Evolutionary conservation across 108 stramenopile species (phyloP).

Genomic region (Stephanodiscus triporus): DNA sequence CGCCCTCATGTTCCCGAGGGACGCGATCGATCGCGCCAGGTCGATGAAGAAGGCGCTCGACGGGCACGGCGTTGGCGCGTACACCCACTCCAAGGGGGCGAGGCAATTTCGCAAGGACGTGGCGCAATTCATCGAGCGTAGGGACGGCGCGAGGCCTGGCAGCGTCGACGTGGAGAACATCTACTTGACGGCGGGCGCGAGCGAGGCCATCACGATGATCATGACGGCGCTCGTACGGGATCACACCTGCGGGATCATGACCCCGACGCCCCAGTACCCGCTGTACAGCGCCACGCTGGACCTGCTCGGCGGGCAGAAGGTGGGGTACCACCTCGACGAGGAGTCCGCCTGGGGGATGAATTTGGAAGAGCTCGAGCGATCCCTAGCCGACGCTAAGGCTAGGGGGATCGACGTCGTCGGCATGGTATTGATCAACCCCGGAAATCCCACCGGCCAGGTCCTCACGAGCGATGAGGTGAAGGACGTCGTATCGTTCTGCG

Average conservation of each 20-base stretch:
- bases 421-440: conserved; percentile 97
- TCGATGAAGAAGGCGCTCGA: conserved; percentile 64
- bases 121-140: conserved; percentile 77
- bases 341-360: conserved; percentile 80
- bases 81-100: conserved; percentile 85
- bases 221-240: conserved; percentile 75
- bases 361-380: conserved; percentile 71
- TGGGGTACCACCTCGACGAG: conserved; percentile 93
- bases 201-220: conserved; percentile 81
- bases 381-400: conserved; percentile 69
- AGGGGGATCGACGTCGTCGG: conserved; percentile 73
- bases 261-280: conserved; percentile 98
- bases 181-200: conserved; percentile 95
- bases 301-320: conserved; percentile 82
- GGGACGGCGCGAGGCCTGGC: conserved; percentile 67
- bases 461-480: conserved; percentile 74
- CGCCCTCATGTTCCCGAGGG: conserved; percentile 61
- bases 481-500: conserved; percentile 85
- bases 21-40: conserved; percentile 69
- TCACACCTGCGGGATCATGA: conserved; percentile 83
- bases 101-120: conserved; percentile 75
- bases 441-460: conserved; percentile 96
- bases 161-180: conserved; percentile 84
- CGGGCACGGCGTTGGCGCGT: conserved; percentile 77
- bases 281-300: conserved; percentile 93